Base-by-base conservation (phyloP, 768 basidiomycete genomes). In the Lactifluus hygrophoroides region DNA sequence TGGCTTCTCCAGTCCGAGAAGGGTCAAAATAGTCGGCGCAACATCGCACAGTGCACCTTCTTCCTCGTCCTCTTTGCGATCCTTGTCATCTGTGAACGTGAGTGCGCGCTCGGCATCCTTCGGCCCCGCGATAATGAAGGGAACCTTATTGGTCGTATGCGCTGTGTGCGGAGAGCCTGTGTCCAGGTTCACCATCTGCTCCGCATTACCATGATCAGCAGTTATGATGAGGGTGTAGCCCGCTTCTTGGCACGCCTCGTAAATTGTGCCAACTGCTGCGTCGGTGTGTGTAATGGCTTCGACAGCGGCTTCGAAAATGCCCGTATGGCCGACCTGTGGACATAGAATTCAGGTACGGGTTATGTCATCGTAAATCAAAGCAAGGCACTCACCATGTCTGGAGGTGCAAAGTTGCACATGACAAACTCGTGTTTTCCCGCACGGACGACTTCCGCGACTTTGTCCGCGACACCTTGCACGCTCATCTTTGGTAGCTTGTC, bases 391-490 rank as follows among this genome's bases (percentile, higher is more conserved):
- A 86, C 94, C 94, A 96, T 95, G 68, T 97, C 94, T 4, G 94
- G 94, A 35, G 94, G 94, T 3, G 94, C 94, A 71, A 95, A 96
- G 74, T 95, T 96, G 76, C 92, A 95, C 93, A 96, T 96, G 58
- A 96, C 81, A 67, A 96, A 96, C 44, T 94, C 88, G 67, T 90
- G 80, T 46, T 84, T 77, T 55, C 77, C 73, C 65, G 75, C 75
- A 67, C 78, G 79, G 62, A 97, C 80, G 8, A 93, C 78, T 71
- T 91, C 86, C 1, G 90, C 89, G n/a, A 96, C 93, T 71, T 90
- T 91, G 66, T 93, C 88, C 0, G 92, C 94, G 17, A 97, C 94
- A 38, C 75, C 80, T 62, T 90, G 86, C 4, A 84, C 92, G 68
- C 84, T 88, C 94, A 97, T 96, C 66, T 84, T 81, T 3, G 94